Conservation (phyloP, 2,329 filamentous ascomycete genomes). For the Purpureocillium takamizusanense region DNA sequence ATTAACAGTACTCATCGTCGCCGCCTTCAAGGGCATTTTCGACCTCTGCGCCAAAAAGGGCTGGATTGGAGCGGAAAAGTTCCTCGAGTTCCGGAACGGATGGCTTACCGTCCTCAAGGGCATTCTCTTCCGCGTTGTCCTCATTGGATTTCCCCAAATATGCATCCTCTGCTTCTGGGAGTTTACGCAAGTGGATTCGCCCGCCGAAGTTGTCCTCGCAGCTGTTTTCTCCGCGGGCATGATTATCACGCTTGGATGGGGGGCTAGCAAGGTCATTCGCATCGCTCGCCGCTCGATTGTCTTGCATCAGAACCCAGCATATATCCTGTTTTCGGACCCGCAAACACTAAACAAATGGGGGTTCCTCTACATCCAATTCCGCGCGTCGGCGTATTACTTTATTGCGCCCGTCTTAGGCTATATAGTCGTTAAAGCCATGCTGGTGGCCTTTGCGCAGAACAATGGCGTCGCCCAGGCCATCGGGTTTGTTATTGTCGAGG, state of each 20-base stretch:
- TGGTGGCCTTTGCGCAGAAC: slow-evolving; percentile 72
- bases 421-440: slow-evolving; percentile 78
- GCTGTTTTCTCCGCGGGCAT: slow-evolving; percentile 83
- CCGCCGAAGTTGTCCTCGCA: slow-evolving; percentile 76
- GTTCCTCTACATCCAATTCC: slow-evolving; percentile 94
- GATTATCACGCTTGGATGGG: slow-evolving; percentile 70
- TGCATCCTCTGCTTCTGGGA: slow-evolving; percentile 89
- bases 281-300: slow-evolving; percentile 80
- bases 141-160: slow-evolving; percentile 90
- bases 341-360: slow-evolving; percentile 94
- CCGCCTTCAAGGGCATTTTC: slow-evolving; percentile 71
- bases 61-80: slow-evolving; percentile 77
- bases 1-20: slow-evolving; percentile 62
- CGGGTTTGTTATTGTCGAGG: slow-evolving; percentile 75
- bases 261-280: slow-evolving; percentile 78
- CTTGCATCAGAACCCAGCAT: slow-evolving; percentile 93
- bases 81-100: slow-evolving; percentile 86
- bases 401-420: slow-evolving; percentile 74
- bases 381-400: slow-evolving; percentile 92
- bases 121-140: slow-evolving; percentile 80
- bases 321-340: slow-evolving; percentile 93
- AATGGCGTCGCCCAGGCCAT: slow-evolving; percentile 68
- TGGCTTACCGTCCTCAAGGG: slow-evolving; percentile 91
- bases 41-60: slow-evolving; percentile 66
- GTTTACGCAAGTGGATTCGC: slow-evolving; percentile 75